phyloP scores from a whole-genome alignment of 805 yeast genomes.

The Pichia exigua region DNA sequence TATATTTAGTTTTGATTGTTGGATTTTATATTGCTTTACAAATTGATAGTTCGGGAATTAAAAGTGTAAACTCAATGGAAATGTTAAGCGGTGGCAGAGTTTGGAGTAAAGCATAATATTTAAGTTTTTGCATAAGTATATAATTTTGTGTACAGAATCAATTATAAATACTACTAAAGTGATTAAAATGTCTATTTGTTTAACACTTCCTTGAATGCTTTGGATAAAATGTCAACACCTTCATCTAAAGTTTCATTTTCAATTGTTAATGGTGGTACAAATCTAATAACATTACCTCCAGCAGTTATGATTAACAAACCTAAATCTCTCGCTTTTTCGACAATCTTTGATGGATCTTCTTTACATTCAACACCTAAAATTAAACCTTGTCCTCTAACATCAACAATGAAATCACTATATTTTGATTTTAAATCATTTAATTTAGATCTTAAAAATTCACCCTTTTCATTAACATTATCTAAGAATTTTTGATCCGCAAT shows the following conservation, averaged over 20 bases:
- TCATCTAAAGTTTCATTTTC: constrained; percentile 56
- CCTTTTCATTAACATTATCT: constrained; percentile 49
- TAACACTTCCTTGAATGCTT: constrained; percentile 37
- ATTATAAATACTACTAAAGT: not conserved
- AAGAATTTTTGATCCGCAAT: constrained; percentile 58
- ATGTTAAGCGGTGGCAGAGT: not conserved
- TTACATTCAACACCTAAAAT: constrained; percentile 75
- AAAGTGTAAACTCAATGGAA: not conserved
- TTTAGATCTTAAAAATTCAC: constrained; percentile 46
- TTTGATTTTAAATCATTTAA: constrained; percentile 43
- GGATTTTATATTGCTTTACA: constrained; percentile 69
- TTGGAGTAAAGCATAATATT: not conserved
- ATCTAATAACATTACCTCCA: constrained; percentile 82
- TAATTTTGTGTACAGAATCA: not conserved
- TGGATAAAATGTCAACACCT: constrained; percentile 65
- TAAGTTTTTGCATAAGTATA: not conserved
- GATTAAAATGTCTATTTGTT: not conserved
- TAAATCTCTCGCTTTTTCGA: constrained; percentile 61
- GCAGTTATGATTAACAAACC: constrained; percentile 87
- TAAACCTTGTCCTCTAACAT: constrained; percentile 83
- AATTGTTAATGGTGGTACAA: constrained; percentile 89
- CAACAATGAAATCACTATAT: constrained; percentile 54
- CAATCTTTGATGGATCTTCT: constrained; percentile 55
- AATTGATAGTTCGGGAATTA: constrained; percentile 24
- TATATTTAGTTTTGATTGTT: constrained; percentile 63